Conservation (phyloP, 768 basidiomycete species). For the Polyporus arcularius region DNA sequence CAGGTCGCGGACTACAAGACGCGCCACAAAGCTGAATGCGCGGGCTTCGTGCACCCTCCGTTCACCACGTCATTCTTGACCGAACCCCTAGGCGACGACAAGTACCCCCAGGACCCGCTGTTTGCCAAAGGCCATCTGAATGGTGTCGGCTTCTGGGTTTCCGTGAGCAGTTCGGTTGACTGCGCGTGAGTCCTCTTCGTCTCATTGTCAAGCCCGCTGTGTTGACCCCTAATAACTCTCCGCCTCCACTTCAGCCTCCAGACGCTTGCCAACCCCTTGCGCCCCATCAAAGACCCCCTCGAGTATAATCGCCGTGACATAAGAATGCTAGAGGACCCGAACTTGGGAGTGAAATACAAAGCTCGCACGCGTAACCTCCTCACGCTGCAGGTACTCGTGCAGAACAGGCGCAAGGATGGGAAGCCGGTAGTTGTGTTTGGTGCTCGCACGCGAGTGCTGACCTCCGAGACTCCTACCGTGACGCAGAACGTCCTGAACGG, state of each 20-base stretch:
- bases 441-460: constrained; percentile 6
- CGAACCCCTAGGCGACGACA: not conserved
- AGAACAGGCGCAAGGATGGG: constrained; percentile 12
- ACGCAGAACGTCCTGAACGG: too few relatives aligned
- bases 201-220: too few relatives aligned
- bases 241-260: too few relatives aligned
- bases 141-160: constrained; percentile 7
- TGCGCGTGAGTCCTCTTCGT: not conserved
- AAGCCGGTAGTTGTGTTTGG: constrained; percentile 1
- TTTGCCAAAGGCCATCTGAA: constrained; percentile 6
- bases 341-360: not conserved
- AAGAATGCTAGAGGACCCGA: not conserved
- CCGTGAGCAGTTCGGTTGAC: constrained; percentile 2
- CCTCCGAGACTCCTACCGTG: not conserved
- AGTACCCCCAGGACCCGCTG: constrained; percentile 1
- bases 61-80: constrained; percentile 5
- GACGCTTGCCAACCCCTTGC: too few relatives aligned
- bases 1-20: constrained; percentile 8
- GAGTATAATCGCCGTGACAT: too few relatives aligned
- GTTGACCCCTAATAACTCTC: too few relatives aligned
- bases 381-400: constrained; percentile 4
- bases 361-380: constrained; percentile 1
- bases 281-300: too few relatives aligned
- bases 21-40: constrained; percentile 9
- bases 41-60: constrained; percentile 2